Percentiles rank a stretch among this genome's conserved stretches.
Conservation (phyloP, 1,139 yeast species). For the Saccharomyces hybrid region DNA sequence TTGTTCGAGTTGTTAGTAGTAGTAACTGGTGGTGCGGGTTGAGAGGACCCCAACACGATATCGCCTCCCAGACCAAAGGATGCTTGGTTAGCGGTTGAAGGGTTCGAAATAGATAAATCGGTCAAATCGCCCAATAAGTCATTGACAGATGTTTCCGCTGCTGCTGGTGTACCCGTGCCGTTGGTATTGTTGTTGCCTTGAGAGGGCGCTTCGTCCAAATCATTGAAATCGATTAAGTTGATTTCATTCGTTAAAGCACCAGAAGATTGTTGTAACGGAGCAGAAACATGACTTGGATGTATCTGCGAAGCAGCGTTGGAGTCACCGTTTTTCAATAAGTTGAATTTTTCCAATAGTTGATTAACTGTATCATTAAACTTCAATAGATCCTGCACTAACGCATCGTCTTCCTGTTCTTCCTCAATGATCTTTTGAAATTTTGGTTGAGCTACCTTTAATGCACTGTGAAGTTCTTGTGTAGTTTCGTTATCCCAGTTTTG, state of each 20-base stretch:
- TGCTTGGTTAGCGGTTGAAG: constrained; percentile 14
- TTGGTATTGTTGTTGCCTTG: constrained; percentile 5
- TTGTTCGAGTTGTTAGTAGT: constrained; percentile 8
- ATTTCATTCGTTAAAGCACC: constrained; percentile 38
- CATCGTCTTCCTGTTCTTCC: constrained; percentile 62
- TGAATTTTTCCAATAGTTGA: constrained; percentile 57
- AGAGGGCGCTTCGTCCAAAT: constrained; percentile 32
- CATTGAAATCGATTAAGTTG: constrained; percentile 76
- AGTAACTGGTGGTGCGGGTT: constrained; percentile 23
- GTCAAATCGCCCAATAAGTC: constrained; percentile 68
- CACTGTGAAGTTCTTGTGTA: constrained; percentile 59
- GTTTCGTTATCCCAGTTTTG: constrained; percentile 59
- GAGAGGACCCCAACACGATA: constrained; percentile 33
- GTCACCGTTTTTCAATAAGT: constrained; percentile 56
- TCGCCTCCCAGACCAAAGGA: constrained; percentile 35
- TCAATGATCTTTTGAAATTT: constrained; percentile 70
- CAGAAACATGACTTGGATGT: constrained; percentile 30
- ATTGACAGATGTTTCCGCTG: constrained; percentile 31
- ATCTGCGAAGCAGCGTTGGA: constrained; percentile 51
- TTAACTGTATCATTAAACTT: constrained; percentile 69
- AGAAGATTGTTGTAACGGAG: constrained; percentile 23
- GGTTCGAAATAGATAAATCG: constrained; percentile 42
- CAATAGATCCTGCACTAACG: constrained; percentile 54
- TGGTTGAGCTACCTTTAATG: constrained; percentile 76
- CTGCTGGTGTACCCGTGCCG: constrained; percentile 30